Evolutionary conservation across 257 asterid genomes (phyloP).

Genomic region (Parsonsia alboflavescens): DNA sequence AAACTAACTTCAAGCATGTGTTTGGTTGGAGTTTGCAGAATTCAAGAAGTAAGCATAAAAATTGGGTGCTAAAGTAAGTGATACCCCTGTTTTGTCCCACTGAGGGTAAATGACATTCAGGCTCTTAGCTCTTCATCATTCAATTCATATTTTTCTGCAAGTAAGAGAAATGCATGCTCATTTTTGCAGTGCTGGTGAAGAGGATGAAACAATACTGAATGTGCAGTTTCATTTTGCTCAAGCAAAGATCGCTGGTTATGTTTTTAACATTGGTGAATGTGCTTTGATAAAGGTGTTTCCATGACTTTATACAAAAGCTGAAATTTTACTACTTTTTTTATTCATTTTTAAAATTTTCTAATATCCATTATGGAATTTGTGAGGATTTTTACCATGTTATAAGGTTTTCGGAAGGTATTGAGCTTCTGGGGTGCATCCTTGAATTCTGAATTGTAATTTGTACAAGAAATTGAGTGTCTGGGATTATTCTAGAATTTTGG

Average conservation of each 20-base stretch:
- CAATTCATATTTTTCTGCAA: conserved; percentile 11
- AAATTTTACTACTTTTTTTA: not conserved
- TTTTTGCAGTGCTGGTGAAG: conserved; percentile 56
- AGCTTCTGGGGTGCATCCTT: not conserved
- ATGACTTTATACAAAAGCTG: not conserved
- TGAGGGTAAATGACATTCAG: conserved; percentile 31
- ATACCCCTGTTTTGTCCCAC: conserved; percentile 30
- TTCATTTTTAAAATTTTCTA: too few species aligned
- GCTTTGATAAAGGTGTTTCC: conserved; percentile 58
- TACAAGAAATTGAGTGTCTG: too few species aligned
- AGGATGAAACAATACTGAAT: conserved; percentile 74
- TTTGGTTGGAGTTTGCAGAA: conserved; percentile 43
- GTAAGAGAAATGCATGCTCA: conserved; percentile 20
- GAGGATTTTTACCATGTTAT: not conserved
- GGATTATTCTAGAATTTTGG: too few species aligned
- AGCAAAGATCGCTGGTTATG: conserved; percentile 51
- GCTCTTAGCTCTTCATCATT: conserved; percentile 25
- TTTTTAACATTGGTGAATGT: conserved; percentile 68
- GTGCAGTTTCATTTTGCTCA: conserved; percentile 77
- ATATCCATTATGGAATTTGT: too few species aligned
- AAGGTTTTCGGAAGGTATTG: not conserved
- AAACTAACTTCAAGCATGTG: conserved; percentile 7
- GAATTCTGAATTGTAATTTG: not conserved
- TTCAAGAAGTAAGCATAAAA: conserved; percentile 35
- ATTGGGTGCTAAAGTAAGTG: conserved; percentile 79